A percentile compares a stretch with the other conserved stretches of the same genome.
Conservation (phyloP, 495 filamentous ascomycete species). For the Hypoxylon lenormandii region DNA sequence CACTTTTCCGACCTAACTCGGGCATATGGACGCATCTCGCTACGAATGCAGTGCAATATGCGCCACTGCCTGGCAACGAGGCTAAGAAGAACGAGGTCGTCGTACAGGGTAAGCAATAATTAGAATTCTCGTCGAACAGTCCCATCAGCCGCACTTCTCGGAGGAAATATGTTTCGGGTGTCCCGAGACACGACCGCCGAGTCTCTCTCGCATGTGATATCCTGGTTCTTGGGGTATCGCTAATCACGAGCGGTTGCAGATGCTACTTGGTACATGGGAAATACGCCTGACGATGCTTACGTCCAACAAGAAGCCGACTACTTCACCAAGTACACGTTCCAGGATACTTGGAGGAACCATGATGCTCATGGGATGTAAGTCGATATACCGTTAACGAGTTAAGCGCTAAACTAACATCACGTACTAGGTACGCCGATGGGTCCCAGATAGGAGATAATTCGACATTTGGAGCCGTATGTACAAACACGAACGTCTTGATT, state of each 20-base stretch:
- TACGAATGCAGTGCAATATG: constrained; percentile 64
- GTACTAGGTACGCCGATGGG: constrained; percentile 61
- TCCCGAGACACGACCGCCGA: constrained; percentile 21
- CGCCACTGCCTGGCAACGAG: constrained; percentile 62
- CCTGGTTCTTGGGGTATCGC: constrained; percentile 16
- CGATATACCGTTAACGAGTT: not conserved
- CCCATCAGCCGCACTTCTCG: constrained; percentile 16
- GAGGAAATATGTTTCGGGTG: constrained; percentile 30
- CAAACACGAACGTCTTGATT: not conserved
- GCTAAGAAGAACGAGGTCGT: constrained; percentile 57
- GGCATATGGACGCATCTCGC: constrained; percentile 67
- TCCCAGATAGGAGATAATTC: constrained; percentile 59
- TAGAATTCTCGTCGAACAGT: constrained; percentile 21
- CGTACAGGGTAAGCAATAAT: constrained; percentile 54
- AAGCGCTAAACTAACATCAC: constrained; percentile 5
- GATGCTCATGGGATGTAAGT: constrained; percentile 64
- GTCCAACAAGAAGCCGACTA: constrained; percentile 66
- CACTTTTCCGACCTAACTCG: constrained; percentile 67
- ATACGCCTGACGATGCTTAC: constrained; percentile 65
- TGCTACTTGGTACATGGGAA: constrained; percentile 69
- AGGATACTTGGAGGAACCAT: constrained; percentile 65
- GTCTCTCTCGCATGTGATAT: constrained; percentile 12
- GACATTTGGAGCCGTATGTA: constrained; percentile 60
- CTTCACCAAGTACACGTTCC: constrained; percentile 71
- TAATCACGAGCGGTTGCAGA: constrained; percentile 53